A percentile compares a stretch with the other conserved stretches of the same genome.
phyloP scores from a whole-genome alignment of 306 rosid genomes.

The Vigna trinervia region DNA sequence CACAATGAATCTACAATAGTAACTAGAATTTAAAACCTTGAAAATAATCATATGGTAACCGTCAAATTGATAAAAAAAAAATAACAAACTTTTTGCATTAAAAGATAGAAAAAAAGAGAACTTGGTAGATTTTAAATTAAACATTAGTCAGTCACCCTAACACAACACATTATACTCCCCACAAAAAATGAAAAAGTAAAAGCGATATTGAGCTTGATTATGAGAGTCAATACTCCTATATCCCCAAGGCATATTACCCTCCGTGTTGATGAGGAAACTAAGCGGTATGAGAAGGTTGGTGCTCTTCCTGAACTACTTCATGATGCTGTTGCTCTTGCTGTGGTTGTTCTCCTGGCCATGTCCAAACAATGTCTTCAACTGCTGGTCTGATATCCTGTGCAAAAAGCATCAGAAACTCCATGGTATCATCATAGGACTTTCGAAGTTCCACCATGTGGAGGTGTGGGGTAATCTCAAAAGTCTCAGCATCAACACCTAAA shows the following conservation, averaged over 20 bases:
- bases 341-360: conserved; percentile 83
- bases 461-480: conserved; percentile 77
- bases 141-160: neutral
- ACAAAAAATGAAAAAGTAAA: neutral
- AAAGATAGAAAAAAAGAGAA: neutral
- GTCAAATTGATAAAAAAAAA: neutral
- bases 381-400: conserved; percentile 80
- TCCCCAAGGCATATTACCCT: neutral
- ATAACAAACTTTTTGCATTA: neutral
- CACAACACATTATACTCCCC: neutral
- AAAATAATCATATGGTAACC: neutral
- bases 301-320: conserved; percentile 40
- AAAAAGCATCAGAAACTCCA: conserved; percentile 76
- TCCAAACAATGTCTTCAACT: conserved; percentile 88
- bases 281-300: conserved; percentile 42
- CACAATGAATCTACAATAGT: neutral
- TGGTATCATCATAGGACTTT: conserved; percentile 74
- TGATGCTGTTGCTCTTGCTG: conserved; percentile 42
- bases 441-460: conserved; percentile 82
- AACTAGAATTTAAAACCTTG: neutral
- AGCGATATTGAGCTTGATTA: neutral
- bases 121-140: neutral
- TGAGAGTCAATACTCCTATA: neutral
- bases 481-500: conserved; percentile 75
- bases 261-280: conserved; percentile 9